These are phyloP conservation scores for Fusarium sp. DNA, from an alignment of 2,329 filamentous ascomycete species.

Conservation along the genomic window DNA sequence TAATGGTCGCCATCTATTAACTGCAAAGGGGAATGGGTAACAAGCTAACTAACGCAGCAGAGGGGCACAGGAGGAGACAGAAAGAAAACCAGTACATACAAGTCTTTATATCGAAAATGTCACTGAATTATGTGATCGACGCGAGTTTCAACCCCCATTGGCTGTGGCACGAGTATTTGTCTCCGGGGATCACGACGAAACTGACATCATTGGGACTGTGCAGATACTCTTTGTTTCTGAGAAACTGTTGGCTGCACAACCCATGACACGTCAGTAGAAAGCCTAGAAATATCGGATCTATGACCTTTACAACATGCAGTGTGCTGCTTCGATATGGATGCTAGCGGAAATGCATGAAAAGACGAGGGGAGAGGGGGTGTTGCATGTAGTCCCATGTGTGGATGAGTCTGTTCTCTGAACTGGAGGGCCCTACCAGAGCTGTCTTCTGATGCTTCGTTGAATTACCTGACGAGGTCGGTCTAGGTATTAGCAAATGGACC, in stretches of 20 bases:
- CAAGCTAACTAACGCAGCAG: background rate
- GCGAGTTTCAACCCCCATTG: background rate
- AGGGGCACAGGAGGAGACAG: background rate
- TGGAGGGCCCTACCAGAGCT: background rate
- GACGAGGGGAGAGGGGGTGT: slow-evolving; percentile 8
- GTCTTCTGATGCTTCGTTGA: background rate
- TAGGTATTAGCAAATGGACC: background rate
- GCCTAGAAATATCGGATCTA: background rate
- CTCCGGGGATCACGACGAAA: background rate
- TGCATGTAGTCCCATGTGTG: background rate
- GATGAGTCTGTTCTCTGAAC: slow-evolving; percentile 10
- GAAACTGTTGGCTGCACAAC: background rate
- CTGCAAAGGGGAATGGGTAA: background rate
- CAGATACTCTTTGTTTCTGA: background rate
- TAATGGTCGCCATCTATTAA: slow-evolving; percentile 4
- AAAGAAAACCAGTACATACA: background rate
- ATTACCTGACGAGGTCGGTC: background rate
- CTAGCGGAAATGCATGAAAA: background rate
- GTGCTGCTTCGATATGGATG: background rate
- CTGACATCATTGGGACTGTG: background rate
- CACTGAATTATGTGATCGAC: slow-evolving; percentile 1
- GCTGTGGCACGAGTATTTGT: background rate
- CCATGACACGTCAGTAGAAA: background rate
- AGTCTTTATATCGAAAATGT: background rate
- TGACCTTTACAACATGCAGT: background rate